These are phyloP conservation scores for Backusella westeae DNA, from an alignment of 192 early-diverging fungal genomes.

Conservation along the genomic window DNA sequence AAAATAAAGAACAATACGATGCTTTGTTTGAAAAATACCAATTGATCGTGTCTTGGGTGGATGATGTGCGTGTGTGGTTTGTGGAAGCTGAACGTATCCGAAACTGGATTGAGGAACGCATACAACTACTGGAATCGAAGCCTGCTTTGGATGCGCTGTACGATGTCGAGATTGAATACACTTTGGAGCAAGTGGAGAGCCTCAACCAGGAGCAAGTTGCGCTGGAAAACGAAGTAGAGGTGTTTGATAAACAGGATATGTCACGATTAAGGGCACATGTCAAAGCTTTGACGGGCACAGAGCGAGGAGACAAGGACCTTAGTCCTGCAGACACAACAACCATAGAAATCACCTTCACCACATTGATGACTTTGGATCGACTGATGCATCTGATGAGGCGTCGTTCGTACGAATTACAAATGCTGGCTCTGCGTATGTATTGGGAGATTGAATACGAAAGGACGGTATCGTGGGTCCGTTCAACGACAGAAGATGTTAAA, in stretches of 20 bases:
- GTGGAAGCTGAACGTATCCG: slow-evolving; percentile 44
- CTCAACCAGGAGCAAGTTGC: slow-evolving; percentile 30
- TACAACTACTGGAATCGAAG: slow-evolving; percentile 24
- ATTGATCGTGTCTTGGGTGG: slow-evolving; percentile 32
- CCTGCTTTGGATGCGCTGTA: slow-evolving; percentile 25
- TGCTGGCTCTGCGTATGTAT: slow-evolving; percentile 31
- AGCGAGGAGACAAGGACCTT: slow-evolving; percentile 25
- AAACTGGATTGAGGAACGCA: slow-evolving; percentile 36
- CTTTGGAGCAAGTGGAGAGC: slow-evolving; percentile 26
- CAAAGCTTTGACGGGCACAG: slow-evolving; percentile 34
- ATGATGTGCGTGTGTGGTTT: slow-evolving; percentile 45
- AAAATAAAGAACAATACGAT: slow-evolving; percentile 4
- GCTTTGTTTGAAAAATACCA: slow-evolving; percentile 20
- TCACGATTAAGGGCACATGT: slow-evolving; percentile 43
- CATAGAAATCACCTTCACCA: slow-evolving; percentile 44
- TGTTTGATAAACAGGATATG: slow-evolving; percentile 43
- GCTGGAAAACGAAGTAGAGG: slow-evolving; percentile 38
- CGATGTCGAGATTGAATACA: slow-evolving; percentile 10
- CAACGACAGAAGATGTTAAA: slow-evolving; percentile 13
- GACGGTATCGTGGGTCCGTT: slow-evolving; percentile 25
- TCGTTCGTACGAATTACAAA: slow-evolving; percentile 31
- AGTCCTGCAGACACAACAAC: slow-evolving; percentile 47
- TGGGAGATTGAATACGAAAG: slow-evolving; percentile 39
- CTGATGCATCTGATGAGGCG: slow-evolving; percentile 32
- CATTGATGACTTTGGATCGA: slow-evolving; percentile 38